Evolutionary conservation across 495 filamentous ascomycete genomes (phyloP).

Genomic region (Aspergillus homomorphus): DNA sequence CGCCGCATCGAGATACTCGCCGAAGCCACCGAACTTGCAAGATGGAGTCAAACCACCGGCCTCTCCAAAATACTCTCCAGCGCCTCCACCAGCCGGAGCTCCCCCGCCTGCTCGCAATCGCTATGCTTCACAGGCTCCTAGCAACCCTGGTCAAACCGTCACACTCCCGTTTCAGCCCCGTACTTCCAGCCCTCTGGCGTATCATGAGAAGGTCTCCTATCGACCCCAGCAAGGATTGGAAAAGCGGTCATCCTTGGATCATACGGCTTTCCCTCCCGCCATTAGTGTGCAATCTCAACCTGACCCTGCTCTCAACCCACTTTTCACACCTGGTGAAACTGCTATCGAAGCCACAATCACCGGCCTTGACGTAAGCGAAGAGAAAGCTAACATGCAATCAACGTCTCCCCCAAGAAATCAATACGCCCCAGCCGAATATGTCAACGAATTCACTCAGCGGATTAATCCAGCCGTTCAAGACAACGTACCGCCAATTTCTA

Average conservation of each 20-base stretch:
- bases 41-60: constrained; percentile 31
- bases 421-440: constrained; percentile 46
- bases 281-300: constrained; percentile 13
- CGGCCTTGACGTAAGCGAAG: constrained; percentile 4
- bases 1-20: constrained; percentile 40
- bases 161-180: constrained; percentile 72
- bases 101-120: constrained; percentile 40
- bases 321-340: constrained; percentile 13
- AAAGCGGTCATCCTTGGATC: constrained; percentile 28
- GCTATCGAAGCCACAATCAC: constrained; percentile 1
- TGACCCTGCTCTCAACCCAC: constrained; percentile 21
- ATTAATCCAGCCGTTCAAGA: constrained; percentile 37
- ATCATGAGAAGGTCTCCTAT: constrained; percentile 48
- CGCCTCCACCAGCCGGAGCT: constrained; percentile 43
- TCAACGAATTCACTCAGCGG: constrained; percentile 52
- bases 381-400: constrained; percentile 20
- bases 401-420: constrained; percentile 32
- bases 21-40: constrained; percentile 35
- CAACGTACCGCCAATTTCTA: constrained; percentile 31
- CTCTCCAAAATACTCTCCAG: constrained; percentile 39
- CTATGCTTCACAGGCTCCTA: constrained; percentile 49
- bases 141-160: constrained; percentile 45
- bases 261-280: constrained; percentile 27
- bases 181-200: constrained; percentile 80
- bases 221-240: constrained; percentile 28